phyloP scores from a whole-genome alignment of 345 rosid species.

The Acer yangbiense region DNA sequence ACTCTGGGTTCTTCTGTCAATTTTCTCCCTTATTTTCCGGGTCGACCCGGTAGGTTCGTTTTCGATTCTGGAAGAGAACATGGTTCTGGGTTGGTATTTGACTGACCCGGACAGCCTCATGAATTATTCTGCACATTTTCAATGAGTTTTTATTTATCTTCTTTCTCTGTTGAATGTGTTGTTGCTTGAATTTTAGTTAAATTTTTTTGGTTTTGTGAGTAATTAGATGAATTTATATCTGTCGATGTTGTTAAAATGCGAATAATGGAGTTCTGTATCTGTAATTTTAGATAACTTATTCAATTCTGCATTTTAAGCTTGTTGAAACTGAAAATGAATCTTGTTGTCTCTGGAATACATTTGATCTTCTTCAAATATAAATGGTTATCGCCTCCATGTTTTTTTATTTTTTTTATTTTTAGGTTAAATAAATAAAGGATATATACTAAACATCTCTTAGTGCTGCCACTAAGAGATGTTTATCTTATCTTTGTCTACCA shows the following conservation, averaged over 20 bases:
- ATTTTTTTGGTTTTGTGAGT: not conserved
- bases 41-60: slow-evolving; percentile 12
- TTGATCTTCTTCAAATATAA: no score
- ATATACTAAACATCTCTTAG: no score
- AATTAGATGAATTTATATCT: not conserved
- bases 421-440: no score
- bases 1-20: not conserved
- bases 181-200: not conserved
- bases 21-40: not conserved
- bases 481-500: no score
- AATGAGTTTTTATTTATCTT: not conserved
- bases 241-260: no score
- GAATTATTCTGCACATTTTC: not conserved
- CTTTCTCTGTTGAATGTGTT: not conserved
- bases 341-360: no score
- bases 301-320: no score
- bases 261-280: not conserved
- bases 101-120: not conserved
- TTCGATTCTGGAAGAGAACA: not conserved
- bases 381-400: no score
- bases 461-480: no score
- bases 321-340: no score
- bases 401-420: no score
- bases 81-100: not conserved
- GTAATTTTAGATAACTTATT: no score